Evolutionary conservation across 306 rosid genomes (phyloP), one percentile per base, ranked within the genome.

Genomic region (Cucumis cinereus): DNA sequence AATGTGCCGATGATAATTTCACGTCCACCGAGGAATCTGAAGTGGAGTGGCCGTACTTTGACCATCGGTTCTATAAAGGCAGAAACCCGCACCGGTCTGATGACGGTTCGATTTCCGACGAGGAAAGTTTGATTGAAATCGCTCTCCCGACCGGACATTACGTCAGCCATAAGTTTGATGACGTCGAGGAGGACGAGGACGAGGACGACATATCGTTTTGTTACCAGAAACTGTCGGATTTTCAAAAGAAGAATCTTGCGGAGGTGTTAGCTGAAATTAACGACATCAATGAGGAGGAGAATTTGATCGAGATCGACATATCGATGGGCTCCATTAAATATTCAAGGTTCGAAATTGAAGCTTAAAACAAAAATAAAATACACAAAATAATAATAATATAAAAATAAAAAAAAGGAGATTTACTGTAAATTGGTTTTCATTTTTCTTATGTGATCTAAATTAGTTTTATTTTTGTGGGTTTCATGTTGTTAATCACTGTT

Each of bases 261-360:
- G 97, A 94, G 78, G 78, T 94, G 53, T 81, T 92, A 23, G 85
- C 96, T 59, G 98, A 91, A 69, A 86, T 87, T 33, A 90, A 86
- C 71, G 90, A 92, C 36, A 84, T 88, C 83, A 88, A 74, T 77
- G 98, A 93, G 77, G 98, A 94, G 81, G 98, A 94, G 40, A 94
- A 94, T 57, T 79, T 94, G 72, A 89, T 94, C 33, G 98, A 94
- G 91, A 94, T 94, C 56, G 98, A 94, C 86, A 83, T 94, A 45
- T 88, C 98, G 63, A 86, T 94, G 89, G 98, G 97, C 38, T 94
- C 97, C 75, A 94, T 94, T 84, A 91, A 91, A 89, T 91, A 85
- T 79, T 86, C 98, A 80, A 92, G 98, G 90, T 94, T 90, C 84
- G 97, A 89, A 83, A 91, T 91, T 74, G 77, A 87, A 85, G 91